phyloP scores from a whole-genome alignment of 2,329 filamentous ascomycete species.

The Exophiala bonariae region DNA sequence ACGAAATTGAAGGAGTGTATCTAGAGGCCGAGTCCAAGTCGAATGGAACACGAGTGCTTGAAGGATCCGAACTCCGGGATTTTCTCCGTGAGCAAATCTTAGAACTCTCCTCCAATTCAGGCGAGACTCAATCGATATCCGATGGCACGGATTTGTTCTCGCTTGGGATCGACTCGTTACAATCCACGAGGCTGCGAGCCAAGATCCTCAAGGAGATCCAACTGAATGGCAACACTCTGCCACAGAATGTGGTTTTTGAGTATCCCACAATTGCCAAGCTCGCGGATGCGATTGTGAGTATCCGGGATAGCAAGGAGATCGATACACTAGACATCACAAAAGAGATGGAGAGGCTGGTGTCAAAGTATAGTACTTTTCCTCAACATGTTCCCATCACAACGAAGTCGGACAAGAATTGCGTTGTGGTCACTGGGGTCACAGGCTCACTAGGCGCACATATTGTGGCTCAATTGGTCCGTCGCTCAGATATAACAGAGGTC shows the following conservation, averaged over 20 bases:
- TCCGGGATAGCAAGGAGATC: constrained; percentile 27
- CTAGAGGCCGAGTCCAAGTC: constrained; percentile 19
- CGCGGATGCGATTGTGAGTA: constrained; percentile 30
- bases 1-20: constrained; percentile 51
- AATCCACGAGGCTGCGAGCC: constrained; percentile 57
- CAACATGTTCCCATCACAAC: constrained; percentile 28
- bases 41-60: constrained; percentile 27
- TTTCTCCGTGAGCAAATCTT: constrained; percentile 37
- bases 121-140: constrained; percentile 32
- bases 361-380: constrained; percentile 38
- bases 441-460: constrained; percentile 66
- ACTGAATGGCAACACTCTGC: constrained; percentile 47
- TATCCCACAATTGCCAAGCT: constrained; percentile 51
- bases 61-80: constrained; percentile 32
- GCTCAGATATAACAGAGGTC: constrained; percentile 43
- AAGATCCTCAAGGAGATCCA: constrained; percentile 54
- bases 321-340: constrained; percentile 37
- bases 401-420: constrained; percentile 26
- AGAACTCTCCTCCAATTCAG: constrained; percentile 20
- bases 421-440: constrained; percentile 61
- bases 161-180: constrained; percentile 59
- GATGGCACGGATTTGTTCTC: constrained; percentile 57
- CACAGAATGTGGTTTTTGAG: constrained; percentile 62
- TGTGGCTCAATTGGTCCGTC: constrained; percentile 44
- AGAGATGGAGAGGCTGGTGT: constrained; percentile 47